Evolutionary conservation across 2,329 filamentous ascomycete genomes (phyloP), one percentile per base, ranked within the genome.

Genomic region (Beauveria australis): DNA sequence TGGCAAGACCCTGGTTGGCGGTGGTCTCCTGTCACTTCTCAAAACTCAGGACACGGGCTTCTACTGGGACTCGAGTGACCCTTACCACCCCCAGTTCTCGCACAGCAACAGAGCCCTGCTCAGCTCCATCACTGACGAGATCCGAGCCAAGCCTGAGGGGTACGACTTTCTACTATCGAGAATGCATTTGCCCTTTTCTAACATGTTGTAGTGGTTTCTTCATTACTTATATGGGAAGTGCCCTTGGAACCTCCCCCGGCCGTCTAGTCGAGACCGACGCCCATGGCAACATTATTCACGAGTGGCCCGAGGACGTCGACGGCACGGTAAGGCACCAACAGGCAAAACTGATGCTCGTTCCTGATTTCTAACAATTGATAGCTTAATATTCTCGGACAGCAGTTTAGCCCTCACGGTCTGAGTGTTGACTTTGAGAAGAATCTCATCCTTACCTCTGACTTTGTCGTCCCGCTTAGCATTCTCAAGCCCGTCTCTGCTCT

Each of bases 381-480:
- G 1, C 73, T 84, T 10, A 84, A 84, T 71, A 79, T 86, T 60
- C 76, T 86, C 1, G 80, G 75, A 4, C 74, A 85, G 69, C 82
- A 85, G 64, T 87, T 86, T 71, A 79, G 74, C n/a, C 82, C 84
- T 1, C 83, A 86, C 66, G 84, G 84, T 26, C 77, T 87, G 18
- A 75, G 70, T 52, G 74, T 86, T 48, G 81, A 86, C 71, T 87
- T 75, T 64, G 73, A 84, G 3, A 80, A 79, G 64, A 79, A 81
- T 55, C 69, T 84, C 62, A 84, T 85, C 60, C 71, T 86, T 0
- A 86, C 83, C 2, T 85, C 82, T 0, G 84, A 86, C 72, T 87
- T 85, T 65, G 81, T 86, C 22, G 81, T 85, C 14, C 84, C 84
- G 1, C 68, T 84, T n/a, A 79, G 77, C 53, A 83, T 86, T 67